Percentiles rank a stretch among this genome's conserved stretches.
phyloP scores from a whole-genome alignment of 495 filamentous ascomycete species.

The Bryoglossum gracile region DNA sequence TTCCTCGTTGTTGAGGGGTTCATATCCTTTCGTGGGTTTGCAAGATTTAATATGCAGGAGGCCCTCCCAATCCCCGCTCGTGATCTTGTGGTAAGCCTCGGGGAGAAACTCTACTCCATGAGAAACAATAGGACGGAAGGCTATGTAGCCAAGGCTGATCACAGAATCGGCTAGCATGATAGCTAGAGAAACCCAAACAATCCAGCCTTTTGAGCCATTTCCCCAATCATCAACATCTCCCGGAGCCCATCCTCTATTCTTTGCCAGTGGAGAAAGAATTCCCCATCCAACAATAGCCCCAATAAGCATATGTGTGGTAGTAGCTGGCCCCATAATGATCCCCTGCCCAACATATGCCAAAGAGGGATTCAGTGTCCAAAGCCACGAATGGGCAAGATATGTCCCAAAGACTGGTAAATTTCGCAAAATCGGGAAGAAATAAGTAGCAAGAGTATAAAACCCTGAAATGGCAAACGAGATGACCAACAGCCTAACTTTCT shows the following conservation, averaged over 20 bases:
- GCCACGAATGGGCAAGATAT: conserved; percentile 67
- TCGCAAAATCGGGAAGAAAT: conserved; percentile 81
- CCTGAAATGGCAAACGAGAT: conserved; percentile 46
- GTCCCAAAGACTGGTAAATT: conserved; percentile 79
- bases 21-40: conserved; percentile 18
- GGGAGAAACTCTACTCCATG: conserved; percentile 23
- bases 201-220: conserved; percentile 91
- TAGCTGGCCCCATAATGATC: conserved; percentile 86
- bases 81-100: conserved; percentile 7
- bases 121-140: conserved; percentile 51
- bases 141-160: conserved; percentile 76
- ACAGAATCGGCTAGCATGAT: conserved; percentile 96
- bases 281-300: conserved; percentile 90
- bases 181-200: conserved; percentile 89
- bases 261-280: conserved; percentile 81
- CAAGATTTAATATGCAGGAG: conserved; percentile 3
- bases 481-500: conserved; percentile 45
- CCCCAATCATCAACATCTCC: conserved; percentile 83
- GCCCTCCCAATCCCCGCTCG: conserved; percentile 21
- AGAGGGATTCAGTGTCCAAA: conserved; percentile 94
- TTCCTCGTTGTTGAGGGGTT: conserved; percentile 15
- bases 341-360: conserved; percentile 88
- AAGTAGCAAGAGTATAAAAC: conserved; percentile 72
- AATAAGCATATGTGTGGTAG: conserved; percentile 91
- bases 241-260: conserved; percentile 79